Conservation (phyloP, 1,139 yeast species). For the Hemisphaericaspora xylanilytica region DNA sequence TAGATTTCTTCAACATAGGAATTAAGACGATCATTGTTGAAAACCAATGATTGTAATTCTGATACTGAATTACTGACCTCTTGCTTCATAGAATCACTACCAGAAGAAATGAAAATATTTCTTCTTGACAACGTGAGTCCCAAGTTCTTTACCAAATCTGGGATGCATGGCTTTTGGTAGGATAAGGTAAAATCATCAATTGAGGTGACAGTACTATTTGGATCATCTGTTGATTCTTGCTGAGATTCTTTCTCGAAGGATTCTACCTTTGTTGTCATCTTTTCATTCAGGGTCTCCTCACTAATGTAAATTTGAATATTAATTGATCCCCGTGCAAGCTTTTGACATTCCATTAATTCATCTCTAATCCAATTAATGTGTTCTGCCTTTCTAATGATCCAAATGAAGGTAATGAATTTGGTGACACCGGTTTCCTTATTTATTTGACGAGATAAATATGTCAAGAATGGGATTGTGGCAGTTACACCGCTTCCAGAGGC, state of each 20-base stretch:
- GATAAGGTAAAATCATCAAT: slow-evolving; percentile 18
- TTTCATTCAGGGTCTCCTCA: slow-evolving; percentile 6
- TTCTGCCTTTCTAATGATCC: slow-evolving; percentile 43
- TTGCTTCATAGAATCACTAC: slow-evolving; percentile 45
- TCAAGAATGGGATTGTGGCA: slow-evolving; percentile 50
- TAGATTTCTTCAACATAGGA: slow-evolving; percentile 47
- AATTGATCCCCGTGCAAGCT: slow-evolving; percentile 23
- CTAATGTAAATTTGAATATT: slow-evolving; percentile 29
- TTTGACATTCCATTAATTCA: slow-evolving; percentile 35
- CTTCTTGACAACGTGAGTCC: slow-evolving; percentile 28
- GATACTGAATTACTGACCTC: slow-evolving; percentile 48
- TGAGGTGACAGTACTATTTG: slow-evolving; percentile 2
- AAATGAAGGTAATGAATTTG: slow-evolving; percentile 40
- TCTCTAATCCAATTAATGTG: slow-evolving; percentile 46
- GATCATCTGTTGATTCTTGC: slow-evolving; percentile 4
- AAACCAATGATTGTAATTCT: slow-evolving; percentile 29
- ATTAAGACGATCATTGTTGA: slow-evolving; percentile 27
- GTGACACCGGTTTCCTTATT: slow-evolving; percentile 17
- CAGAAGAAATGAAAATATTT: slow-evolving; percentile 52
- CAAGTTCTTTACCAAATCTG: slow-evolving; percentile 19
- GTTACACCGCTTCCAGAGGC: slow-evolving; percentile 58
- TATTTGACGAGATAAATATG: slow-evolving; percentile 19
- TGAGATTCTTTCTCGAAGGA: slow-evolving; percentile 3
- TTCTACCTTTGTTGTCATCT: neutral
- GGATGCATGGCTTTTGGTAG: slow-evolving; percentile 35